phyloP scores from a whole-genome alignment of 2,329 filamentous ascomycete species.

The Tolypocladium ophioglossoides region DNA sequence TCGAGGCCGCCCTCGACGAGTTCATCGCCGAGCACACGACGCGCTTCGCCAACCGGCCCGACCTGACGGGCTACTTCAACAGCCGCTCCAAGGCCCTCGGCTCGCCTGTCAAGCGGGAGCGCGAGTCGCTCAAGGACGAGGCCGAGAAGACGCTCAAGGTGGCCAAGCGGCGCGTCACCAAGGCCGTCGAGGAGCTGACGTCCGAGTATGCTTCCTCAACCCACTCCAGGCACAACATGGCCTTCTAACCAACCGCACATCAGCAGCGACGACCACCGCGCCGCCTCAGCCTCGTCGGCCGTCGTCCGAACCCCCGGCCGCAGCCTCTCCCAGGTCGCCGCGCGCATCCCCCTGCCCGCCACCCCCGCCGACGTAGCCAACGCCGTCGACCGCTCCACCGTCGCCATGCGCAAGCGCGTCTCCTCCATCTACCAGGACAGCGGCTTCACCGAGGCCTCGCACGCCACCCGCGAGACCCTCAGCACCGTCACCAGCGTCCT shows the following conservation, averaged over 20 bases:
- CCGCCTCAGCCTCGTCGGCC: slow-evolving; percentile 30
- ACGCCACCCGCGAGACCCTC: slow-evolving; percentile 56
- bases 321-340: slow-evolving; percentile 39
- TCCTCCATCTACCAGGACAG: slow-evolving; percentile 53
- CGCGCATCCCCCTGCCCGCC: slow-evolving; percentile 63
- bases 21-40: slow-evolving; percentile 60
- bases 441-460: slow-evolving; percentile 54
- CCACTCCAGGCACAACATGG: neutral
- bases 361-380: slow-evolving; percentile 70
- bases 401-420: slow-evolving; percentile 56
- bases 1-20: slow-evolving; percentile 65
- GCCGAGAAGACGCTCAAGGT: slow-evolving; percentile 30
- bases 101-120: slow-evolving; percentile 52
- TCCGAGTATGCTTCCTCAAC: slow-evolving; percentile 25
- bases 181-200: slow-evolving; percentile 33
- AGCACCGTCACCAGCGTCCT: slow-evolving; percentile 67
- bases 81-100: slow-evolving; percentile 47
- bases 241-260: slow-evolving; percentile 1
- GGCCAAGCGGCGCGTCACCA: slow-evolving; percentile 33
- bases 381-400: slow-evolving; percentile 61
- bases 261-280: slow-evolving; percentile 20
- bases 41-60: slow-evolving; percentile 50
- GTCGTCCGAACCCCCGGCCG: slow-evolving; percentile 39
- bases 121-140: slow-evolving; percentile 26
- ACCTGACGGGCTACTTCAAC: slow-evolving; percentile 66